Conservation (phyloP, 306 rosid genomes). For the Rubus parviflorus region DNA sequence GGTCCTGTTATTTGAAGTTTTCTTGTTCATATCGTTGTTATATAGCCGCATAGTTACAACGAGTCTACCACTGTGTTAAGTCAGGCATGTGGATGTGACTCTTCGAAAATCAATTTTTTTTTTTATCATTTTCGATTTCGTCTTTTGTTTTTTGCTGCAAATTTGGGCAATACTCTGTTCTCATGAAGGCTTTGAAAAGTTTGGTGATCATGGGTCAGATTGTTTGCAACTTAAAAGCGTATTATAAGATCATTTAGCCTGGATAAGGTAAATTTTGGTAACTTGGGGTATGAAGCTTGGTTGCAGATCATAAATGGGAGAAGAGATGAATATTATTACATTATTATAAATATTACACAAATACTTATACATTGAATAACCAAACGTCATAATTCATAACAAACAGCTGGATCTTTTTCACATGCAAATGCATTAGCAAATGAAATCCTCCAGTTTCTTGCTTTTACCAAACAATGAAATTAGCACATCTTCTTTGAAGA, state of each 20-base stretch:
- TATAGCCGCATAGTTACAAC: not conserved
- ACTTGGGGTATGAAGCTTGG: not conserved
- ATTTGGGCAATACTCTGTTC: not conserved
- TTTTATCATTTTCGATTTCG: not conserved
- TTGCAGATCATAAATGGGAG: not conserved
- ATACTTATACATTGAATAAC: not conserved
- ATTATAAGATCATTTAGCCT: not conserved
- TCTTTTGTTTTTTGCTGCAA: not conserved
- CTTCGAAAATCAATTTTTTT: not conserved
- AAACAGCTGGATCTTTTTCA: not conserved
- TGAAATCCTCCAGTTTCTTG: not conserved
- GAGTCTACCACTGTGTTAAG: not conserved
- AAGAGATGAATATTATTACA: not conserved
- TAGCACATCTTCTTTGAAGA: not conserved
- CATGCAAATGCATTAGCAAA: not conserved
- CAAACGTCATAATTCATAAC: constrained; percentile 2
- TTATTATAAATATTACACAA: not conserved
- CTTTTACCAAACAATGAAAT: not conserved
- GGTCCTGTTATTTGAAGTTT: not conserved
- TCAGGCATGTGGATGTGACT: not conserved
- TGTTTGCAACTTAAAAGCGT: not conserved
- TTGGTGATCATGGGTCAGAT: not conserved
- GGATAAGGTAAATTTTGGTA: not conserved
- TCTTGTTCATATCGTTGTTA: not conserved
- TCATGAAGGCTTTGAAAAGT: not conserved